Conservation (phyloP, 2,329 filamentous ascomycete species). For the Diaporthe destruens region DNA sequence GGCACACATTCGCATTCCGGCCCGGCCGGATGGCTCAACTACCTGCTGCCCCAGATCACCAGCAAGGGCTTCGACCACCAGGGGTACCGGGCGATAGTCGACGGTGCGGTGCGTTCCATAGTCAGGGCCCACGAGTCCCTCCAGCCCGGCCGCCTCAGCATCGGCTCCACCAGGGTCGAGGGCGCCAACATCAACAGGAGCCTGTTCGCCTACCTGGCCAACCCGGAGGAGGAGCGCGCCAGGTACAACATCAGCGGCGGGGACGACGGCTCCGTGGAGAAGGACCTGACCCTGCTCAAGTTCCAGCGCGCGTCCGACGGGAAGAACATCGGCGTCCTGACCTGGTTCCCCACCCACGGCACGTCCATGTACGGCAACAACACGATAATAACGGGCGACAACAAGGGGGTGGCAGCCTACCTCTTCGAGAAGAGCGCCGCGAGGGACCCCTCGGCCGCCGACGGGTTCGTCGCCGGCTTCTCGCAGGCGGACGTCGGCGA, state of each 20-base stretch:
- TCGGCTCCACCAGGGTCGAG: slow-evolving; percentile 76
- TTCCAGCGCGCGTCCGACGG: slow-evolving; percentile 81
- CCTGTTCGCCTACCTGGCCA: slow-evolving; percentile 87
- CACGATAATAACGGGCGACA: slow-evolving; percentile 91
- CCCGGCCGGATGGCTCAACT: slow-evolving; percentile 92
- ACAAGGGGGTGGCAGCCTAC: slow-evolving; percentile 92
- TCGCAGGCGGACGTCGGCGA: slow-evolving; percentile 93
- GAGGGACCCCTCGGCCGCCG: slow-evolving; percentile 65
- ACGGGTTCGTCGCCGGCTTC: slow-evolving; percentile 88
- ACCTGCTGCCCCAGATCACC: slow-evolving; percentile 89
- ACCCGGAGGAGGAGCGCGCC: slow-evolving; percentile 80
- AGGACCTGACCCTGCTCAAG: slow-evolving; percentile 81
- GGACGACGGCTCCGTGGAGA: slow-evolving; percentile 71
- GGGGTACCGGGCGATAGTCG: slow-evolving; percentile 87
- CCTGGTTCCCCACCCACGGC: slow-evolving; percentile 93
- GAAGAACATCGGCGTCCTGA: slow-evolving; percentile 84
- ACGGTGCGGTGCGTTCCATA: slow-evolving; percentile 85
- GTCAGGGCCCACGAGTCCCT: slow-evolving; percentile 81
- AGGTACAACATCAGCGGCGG: slow-evolving; percentile 70
- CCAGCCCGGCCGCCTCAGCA: slow-evolving; percentile 73
- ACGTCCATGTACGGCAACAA: slow-evolving; percentile 94
- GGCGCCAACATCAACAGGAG: slow-evolving; percentile 92
- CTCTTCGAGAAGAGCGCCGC: slow-evolving; percentile 80
- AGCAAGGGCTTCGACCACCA: slow-evolving; percentile 87
- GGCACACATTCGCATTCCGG: slow-evolving; percentile 93